phyloP scores from a whole-genome alignment of 192 early-diverging fungal species.

The Rhizophagus clarus region DNA sequence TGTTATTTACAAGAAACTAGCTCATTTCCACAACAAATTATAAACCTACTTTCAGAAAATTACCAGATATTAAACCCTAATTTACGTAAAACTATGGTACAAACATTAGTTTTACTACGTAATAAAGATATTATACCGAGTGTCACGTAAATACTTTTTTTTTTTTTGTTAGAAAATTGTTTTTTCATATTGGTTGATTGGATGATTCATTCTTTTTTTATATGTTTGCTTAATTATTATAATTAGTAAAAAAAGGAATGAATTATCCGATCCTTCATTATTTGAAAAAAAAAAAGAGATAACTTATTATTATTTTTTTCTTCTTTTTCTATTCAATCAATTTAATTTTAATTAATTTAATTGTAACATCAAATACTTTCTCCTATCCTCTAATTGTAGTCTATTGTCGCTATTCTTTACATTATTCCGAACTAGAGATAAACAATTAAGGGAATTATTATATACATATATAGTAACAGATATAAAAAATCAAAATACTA shows the following conservation, averaged over 20 bases:
- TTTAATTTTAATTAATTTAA: neutral
- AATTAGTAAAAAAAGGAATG: neutral
- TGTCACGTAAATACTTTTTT: constrained; percentile 25
- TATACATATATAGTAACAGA: constrained; percentile 95
- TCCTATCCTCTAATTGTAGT: constrained; percentile 20
- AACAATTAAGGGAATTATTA: constrained; percentile 82
- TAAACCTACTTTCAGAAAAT: constrained; percentile 80
- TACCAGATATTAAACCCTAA: constrained; percentile 82
- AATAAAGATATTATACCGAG: constrained; percentile 76
- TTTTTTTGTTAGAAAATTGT: neutral
- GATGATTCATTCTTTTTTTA: neutral
- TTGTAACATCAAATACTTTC: no score
- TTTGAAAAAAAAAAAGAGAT: no score
- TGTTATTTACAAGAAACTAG: constrained; percentile 86
- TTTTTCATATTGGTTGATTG: constrained; percentile 11
- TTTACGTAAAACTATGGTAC: constrained; percentile 84
- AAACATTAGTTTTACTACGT: constrained; percentile 81
- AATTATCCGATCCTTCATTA: no score
- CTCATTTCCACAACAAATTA: constrained; percentile 82
- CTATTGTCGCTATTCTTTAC: constrained; percentile 94
- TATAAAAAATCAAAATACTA: constrained; percentile 91
- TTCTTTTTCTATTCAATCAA: no score
- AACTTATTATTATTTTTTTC: no score
- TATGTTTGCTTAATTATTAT: neutral
- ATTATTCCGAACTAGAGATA: constrained; percentile 93